phyloP scores from a whole-genome alignment of 2,329 filamentous ascomycete genomes.

The Magnaporthiopsis incrustans region DNA sequence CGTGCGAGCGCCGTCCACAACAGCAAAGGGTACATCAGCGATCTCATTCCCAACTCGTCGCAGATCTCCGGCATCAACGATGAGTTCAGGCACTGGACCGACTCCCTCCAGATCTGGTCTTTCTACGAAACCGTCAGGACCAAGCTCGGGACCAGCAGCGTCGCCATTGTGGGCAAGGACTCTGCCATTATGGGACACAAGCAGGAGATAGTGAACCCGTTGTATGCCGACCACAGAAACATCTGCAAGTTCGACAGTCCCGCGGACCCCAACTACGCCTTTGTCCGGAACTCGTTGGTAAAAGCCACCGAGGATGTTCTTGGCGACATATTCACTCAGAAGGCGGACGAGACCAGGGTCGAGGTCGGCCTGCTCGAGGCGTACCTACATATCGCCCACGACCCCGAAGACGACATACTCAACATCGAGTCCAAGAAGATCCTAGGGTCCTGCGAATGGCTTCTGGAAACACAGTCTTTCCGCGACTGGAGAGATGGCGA shows the following conservation, averaged over 20 bases:
- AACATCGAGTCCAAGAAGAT: slow-evolving; percentile 4
- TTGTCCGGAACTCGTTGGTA: slow-evolving; percentile 20
- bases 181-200: not conserved
- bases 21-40: slow-evolving; percentile 15
- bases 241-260: slow-evolving; percentile 26
- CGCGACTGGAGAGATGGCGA: not conserved
- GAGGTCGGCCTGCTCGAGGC: slow-evolving; percentile 10
- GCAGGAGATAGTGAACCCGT: slow-evolving; percentile 3
- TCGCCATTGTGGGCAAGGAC: slow-evolving; percentile 1
- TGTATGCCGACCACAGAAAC: slow-evolving; percentile 26
- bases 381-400: slow-evolving; percentile 11
- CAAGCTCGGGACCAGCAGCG: slow-evolving; percentile 4
- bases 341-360: not conserved
- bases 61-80: slow-evolving; percentile 32
- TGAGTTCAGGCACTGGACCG: slow-evolving; percentile 30
- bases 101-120: slow-evolving; percentile 29
- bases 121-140: slow-evolving; percentile 28
- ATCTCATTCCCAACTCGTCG: slow-evolving; percentile 14
- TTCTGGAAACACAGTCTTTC: not conserved
- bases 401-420: slow-evolving; percentile 14
- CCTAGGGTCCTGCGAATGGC: not conserved
- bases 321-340: not conserved
- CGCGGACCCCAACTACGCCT: slow-evolving; percentile 23
- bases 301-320: slow-evolving; percentile 1
- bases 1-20: slow-evolving; percentile 7